phyloP scores from a whole-genome alignment of 2,329 filamentous ascomycete genomes.

The Colletotrichum ledebouriae region DNA sequence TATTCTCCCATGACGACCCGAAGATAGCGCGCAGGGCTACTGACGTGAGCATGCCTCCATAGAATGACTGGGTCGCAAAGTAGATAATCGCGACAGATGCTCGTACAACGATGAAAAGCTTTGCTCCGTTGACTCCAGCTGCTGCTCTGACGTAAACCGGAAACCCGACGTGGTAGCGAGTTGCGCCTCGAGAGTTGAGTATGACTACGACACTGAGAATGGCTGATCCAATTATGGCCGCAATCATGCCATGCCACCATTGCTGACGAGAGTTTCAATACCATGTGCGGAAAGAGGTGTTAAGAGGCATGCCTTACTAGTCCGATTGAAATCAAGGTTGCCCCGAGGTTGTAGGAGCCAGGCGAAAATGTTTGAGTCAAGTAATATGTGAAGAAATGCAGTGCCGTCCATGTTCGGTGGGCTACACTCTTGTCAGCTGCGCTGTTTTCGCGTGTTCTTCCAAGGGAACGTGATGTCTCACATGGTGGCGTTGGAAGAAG shows the following conservation, averaged over 20 bases:
- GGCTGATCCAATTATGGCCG: conserved; percentile 39
- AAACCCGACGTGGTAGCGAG: conserved; percentile 53
- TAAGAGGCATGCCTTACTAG: conserved; percentile 42
- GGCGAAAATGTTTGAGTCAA: conserved; percentile 51
- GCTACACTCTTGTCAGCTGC: conserved; percentile 4
- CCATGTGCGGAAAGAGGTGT: neutral
- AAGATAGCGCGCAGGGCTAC: conserved; percentile 55
- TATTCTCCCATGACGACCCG: conserved; percentile 53
- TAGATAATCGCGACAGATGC: conserved; percentile 55
- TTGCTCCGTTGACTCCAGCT: conserved; percentile 53
- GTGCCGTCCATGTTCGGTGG: conserved; percentile 44
- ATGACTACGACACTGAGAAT: conserved; percentile 51
- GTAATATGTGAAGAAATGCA: conserved; percentile 52
- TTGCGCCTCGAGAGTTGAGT: conserved; percentile 51
- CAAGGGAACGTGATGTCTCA: neutral
- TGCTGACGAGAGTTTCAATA: neutral
- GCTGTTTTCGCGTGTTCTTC: fast-evolving
- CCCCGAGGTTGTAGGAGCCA: conserved; percentile 51
- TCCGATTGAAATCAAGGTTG: conserved; percentile 49
- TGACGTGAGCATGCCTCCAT: conserved; percentile 50
- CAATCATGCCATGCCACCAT: conserved; percentile 52
- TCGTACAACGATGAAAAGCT: conserved; percentile 54
- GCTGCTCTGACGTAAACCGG: conserved; percentile 52
- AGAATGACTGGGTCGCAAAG: conserved; percentile 53
- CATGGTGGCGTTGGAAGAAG: conserved; percentile 45